A percentile compares a stretch with the other conserved stretches of the same genome.
phyloP scores from a whole-genome alignment of 331 rosid genomes.

The Ulmus americana region DNA sequence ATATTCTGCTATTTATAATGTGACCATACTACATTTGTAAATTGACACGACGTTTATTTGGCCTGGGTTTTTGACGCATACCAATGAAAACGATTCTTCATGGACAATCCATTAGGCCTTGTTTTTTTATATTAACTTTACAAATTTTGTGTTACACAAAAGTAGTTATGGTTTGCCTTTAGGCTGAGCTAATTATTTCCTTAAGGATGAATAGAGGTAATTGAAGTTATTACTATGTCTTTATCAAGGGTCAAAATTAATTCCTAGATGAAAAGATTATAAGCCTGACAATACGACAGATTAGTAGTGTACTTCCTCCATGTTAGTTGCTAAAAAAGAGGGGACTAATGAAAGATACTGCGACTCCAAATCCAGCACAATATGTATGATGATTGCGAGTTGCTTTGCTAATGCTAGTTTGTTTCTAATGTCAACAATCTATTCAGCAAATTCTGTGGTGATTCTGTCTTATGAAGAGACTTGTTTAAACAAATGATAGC shows the following conservation, averaged over 20 bases:
- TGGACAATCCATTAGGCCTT: not conserved
- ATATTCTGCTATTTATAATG: too few relatives aligned
- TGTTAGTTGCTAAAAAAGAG: not conserved
- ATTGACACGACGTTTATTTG: too few relatives aligned
- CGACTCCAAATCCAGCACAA: not conserved
- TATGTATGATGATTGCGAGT: not conserved
- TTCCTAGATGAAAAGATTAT: not conserved
- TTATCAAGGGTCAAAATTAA: not conserved
- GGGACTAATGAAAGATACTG: not conserved
- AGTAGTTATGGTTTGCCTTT: not conserved
- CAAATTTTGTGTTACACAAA: not conserved
- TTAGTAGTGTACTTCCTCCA: not conserved
- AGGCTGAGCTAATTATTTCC: not conserved
- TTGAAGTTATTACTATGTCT: not conserved
- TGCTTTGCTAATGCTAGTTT: not conserved
- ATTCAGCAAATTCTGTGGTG: too few relatives aligned
- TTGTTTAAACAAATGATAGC: constrained; percentile 1
- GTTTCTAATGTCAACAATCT: not conserved
- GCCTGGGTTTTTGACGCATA: too few relatives aligned
- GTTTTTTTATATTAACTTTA: not conserved
- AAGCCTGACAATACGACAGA: not conserved
- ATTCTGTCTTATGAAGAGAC: not conserved
- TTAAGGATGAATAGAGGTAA: not conserved
- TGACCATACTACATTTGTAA: too few relatives aligned
- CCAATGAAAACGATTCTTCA: not conserved